Percentiles rank a stretch among this genome's conserved stretches.
phyloP scores from a whole-genome alignment of 371 early-diverging fungal genomes.

The Nematocida major region DNA sequence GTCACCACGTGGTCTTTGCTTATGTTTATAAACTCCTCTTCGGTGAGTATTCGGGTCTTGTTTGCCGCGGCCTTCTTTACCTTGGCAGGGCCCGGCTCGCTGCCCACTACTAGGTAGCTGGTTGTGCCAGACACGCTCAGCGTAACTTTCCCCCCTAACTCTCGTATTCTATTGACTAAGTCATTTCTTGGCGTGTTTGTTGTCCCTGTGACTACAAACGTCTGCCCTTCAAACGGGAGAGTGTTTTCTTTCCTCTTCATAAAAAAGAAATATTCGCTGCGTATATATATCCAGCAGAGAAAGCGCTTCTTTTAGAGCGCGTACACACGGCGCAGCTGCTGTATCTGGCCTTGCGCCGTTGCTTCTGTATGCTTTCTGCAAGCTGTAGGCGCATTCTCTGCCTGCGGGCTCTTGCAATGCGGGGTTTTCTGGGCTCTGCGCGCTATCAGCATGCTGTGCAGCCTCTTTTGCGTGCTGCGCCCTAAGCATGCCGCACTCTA shows the following conservation, averaged over 20 bases:
- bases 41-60: slow-evolving; percentile 72
- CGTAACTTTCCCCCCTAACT: slow-evolving; percentile 72
- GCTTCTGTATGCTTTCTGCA: too few relatives aligned
- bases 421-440: too few relatives aligned
- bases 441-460: too few relatives aligned
- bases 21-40: slow-evolving; percentile 77
- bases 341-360: too few relatives aligned
- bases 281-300: too few relatives aligned
- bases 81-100: slow-evolving; percentile 82
- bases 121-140: slow-evolving; percentile 77
- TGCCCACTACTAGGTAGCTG: slow-evolving; percentile 75
- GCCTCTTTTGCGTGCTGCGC: too few relatives aligned
- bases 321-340: too few relatives aligned
- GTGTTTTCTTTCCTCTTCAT: slow-evolving; percentile 41
- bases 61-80: slow-evolving; percentile 72
- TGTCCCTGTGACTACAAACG: slow-evolving; percentile 40
- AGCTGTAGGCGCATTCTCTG: too few relatives aligned
- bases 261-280: slow-evolving; percentile 43
- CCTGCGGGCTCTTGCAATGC: too few relatives aligned
- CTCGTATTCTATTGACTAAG: slow-evolving; percentile 23
- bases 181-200: slow-evolving; percentile 27
- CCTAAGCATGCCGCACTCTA: too few relatives aligned
- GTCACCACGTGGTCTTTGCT: slow-evolving; percentile 63
- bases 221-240: slow-evolving; percentile 18
- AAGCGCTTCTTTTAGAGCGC: too few relatives aligned